Evolutionary conservation across 495 filamentous ascomycete species (phyloP), one percentile per base, ranked within the genome.

Genomic region (Bombardia bombarda): DNA sequence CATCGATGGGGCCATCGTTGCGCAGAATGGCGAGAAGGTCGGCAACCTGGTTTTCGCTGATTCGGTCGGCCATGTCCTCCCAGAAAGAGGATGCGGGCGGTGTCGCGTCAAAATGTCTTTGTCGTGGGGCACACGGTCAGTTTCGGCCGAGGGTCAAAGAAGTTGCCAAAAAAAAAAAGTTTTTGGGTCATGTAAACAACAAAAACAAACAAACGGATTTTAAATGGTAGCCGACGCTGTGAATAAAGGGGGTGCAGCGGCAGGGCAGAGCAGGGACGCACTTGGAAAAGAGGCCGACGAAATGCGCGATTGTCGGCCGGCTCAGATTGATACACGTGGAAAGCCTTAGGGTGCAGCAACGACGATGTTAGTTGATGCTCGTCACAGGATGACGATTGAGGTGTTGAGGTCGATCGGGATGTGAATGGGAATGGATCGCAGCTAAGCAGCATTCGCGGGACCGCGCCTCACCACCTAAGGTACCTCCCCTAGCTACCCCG

Each of bases 1-100:
- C 65, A 44, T 93, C 87, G 52, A 83, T 67, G 6, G 80, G 70
- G 22, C 73, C 68, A 46, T 86, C 84, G 59, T 79, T 83, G 55
- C 80, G 82, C 43, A 90, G 71, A 36, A 79, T 67, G 24, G 70
- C 70, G 47, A 82, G 60, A 41, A 92, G 74, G 63, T 81, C 77
- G 32, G 67, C 68, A 52, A 80, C 78, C 65, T 82, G 76, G 32
- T 77, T 63, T 40, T 84, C 79, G 46, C 77, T 78, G 48, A 78
- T 65, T 63, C 65, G 68, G 47, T 78, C 74, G 37, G 63, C 66
- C 73, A 75, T 75, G 52, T 52, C 47, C 51, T 51, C 42, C 31
- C 19, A 24, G 30, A 33, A 46, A 40, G 52, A 57, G 54, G 44
- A 40, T 49, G 28, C 38, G 42, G 46, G 23, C 38, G 28, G 32